Evolutionary conservation across 2,329 filamentous ascomycete species (phyloP), one percentile per base, ranked within the genome.

Genomic region (Apiospora sp.): DNA sequence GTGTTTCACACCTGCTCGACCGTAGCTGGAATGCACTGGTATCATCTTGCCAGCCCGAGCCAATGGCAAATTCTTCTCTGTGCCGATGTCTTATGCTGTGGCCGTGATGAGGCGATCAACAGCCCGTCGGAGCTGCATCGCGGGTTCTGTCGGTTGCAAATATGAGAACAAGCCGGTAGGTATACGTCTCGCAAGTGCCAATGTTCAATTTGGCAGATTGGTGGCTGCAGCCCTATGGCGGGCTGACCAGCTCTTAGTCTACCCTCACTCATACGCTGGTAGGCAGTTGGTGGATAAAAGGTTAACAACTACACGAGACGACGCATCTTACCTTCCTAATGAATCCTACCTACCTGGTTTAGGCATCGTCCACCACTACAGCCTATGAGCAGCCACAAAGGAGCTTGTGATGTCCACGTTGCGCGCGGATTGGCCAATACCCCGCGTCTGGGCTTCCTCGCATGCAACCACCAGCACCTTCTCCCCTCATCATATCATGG

Each of bases 341-440:
- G 14, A 61, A 37, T 37, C 27, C 27, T 30, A 30, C 54, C 54
- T 37, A 37, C 27, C 14, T 22, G 27, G 51, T 16, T 34, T 34
- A 22, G 54, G 54, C 30, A 22, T 34, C 54, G 30, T 61, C 54
- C 8, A 37, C 51, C 3, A 27, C 16, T 46, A 46, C 46, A 22
- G 12, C 34, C 22, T 3, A 22, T 37, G 54, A 3, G 54, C 54
- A 61, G 58, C 58, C 34, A 64, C 58, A 41, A n/a, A 41, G 22
- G 58, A 64, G 34, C 58, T 41, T 64, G 58, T 64, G 58, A 64
- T 64, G 58, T 4, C 34, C 58, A 41, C 30, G 30, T 64, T 41
- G 58, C n/a, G 34, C 58, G n/a, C 19, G 58, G 58, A 64, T 64
- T 64, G 58, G 58, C 34, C 12, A 41, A 64, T 64, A 64, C 58